Evolutionary conservation across 2,329 filamentous ascomycete genomes (phyloP).

Genomic region (Sordariomycetes sp.): DNA sequence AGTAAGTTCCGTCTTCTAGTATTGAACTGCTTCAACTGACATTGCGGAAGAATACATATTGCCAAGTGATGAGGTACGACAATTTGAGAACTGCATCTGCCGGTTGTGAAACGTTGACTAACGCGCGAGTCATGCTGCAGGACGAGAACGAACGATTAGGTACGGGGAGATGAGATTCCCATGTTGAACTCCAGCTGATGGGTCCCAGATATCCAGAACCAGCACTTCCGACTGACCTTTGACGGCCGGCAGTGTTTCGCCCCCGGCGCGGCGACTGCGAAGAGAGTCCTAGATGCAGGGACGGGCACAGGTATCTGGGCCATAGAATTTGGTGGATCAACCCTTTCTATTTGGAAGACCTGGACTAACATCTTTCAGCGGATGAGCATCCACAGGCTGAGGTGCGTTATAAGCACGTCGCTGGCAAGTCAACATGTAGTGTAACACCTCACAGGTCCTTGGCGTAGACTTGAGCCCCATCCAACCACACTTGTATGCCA

Average conservation of each 20-base stretch:
- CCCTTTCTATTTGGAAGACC: conserved; percentile 7
- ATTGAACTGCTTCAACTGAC: neutral
- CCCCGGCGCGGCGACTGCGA: conserved; percentile 6
- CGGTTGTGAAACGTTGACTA: neutral
- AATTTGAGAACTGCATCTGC: neutral
- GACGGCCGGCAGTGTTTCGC: neutral
- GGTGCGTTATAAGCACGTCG: too few species aligned
- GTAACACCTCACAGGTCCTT: conserved; percentile 9
- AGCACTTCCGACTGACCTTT: conserved; percentile 2
- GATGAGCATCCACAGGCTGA: conserved; percentile 12
- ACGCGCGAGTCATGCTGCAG: conserved; percentile 2
- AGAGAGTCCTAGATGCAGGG: conserved; percentile 19
- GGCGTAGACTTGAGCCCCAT: conserved; percentile 24
- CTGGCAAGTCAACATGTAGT: too few species aligned
- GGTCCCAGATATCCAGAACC: conserved; percentile 1
- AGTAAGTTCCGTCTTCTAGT: conserved; percentile 7
- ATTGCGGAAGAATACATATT: conserved; percentile 11
- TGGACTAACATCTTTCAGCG: conserved; percentile 7
- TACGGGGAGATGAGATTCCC: neutral
- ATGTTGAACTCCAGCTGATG: neutral
- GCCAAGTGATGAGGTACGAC: conserved; percentile 12
- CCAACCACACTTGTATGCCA: conserved; percentile 14
- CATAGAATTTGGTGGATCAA: conserved; percentile 16
- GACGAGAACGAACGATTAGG: conserved; percentile 10
- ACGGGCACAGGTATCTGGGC: conserved; percentile 23